These are phyloP conservation scores for Lachnellula arida DNA, from an alignment of 2,329 filamentous ascomycete genomes.

Conservation along the genomic window DNA sequence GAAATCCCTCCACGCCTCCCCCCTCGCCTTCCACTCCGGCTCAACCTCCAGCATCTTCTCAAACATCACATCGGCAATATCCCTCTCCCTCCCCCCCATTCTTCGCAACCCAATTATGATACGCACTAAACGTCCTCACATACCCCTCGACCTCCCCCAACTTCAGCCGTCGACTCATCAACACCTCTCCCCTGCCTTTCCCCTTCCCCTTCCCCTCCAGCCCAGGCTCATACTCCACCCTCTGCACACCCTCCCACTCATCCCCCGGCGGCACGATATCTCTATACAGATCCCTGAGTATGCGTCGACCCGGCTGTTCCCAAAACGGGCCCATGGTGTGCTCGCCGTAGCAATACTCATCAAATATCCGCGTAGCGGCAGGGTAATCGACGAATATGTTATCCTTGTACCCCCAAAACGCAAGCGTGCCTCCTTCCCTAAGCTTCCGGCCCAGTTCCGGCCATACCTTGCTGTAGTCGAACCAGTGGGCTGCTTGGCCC, in stretches of 20 bases:
- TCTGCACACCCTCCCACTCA: constrained; percentile 48
- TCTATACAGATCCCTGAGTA: constrained; percentile 48
- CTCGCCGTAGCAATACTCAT: constrained; percentile 52
- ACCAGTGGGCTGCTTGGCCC: constrained; percentile 62
- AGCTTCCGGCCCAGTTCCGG: constrained; percentile 50
- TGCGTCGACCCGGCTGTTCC: constrained; percentile 55
- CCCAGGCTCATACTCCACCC: constrained; percentile 54
- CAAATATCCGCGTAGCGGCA: constrained; percentile 47
- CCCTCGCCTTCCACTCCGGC: constrained; percentile 45
- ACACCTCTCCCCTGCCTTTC: constrained; percentile 35
- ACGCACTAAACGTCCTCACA: constrained; percentile 55
- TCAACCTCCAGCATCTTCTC: constrained; percentile 52
- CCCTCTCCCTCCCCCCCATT: constrained; percentile 49
- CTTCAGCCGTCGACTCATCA: constrained; percentile 50
- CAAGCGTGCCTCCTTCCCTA: constrained; percentile 51
- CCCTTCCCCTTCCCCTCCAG: constrained; percentile 36
- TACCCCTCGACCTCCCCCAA: constrained; percentile 58
- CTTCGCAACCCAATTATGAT: constrained; percentile 52
- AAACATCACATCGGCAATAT: constrained; percentile 59
- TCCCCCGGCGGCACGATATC: constrained; percentile 46
- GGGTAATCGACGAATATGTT: constrained; percentile 52
- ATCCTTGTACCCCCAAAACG: constrained; percentile 64
- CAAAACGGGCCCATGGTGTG: constrained; percentile 54
- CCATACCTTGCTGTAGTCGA: constrained; percentile 53
- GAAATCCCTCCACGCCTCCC: constrained; percentile 47